Evolutionary conservation across 1,284 basidiomycete species (phyloP).

Genomic region (Ustilago xerochloae): DNA sequence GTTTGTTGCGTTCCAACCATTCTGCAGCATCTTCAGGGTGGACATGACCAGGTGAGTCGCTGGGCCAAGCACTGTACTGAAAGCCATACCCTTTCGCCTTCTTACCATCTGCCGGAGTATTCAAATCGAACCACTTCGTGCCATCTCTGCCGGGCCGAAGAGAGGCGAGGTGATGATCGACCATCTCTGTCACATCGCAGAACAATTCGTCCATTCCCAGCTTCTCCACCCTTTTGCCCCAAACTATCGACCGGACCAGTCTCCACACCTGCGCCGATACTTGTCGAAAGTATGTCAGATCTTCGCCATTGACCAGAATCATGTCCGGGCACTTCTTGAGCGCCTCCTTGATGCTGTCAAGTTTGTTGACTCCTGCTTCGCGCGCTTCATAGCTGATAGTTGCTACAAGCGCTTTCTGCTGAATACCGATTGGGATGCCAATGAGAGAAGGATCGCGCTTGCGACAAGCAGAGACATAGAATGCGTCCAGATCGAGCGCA

Average conservation of each 20-base stretch:
- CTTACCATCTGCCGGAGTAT: not conserved
- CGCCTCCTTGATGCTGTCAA: conserved; percentile 66
- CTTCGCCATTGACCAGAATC: conserved; percentile 69
- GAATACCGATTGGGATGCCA: conserved; percentile 68
- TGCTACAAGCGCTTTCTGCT: conserved; percentile 69
- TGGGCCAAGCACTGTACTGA: conserved; percentile 49
- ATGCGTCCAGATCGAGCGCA: conserved; percentile 54
- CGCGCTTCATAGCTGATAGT: conserved; percentile 69
- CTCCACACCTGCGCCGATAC: conserved; percentile 61
- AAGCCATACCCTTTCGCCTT: conserved; percentile 29
- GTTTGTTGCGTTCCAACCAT: conserved; percentile 4
- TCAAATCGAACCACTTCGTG: conserved; percentile 34
- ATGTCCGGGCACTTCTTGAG: conserved; percentile 64
- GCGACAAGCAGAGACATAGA: conserved; percentile 68
- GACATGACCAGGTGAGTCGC: conserved; percentile 20
- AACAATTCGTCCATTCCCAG: conserved; percentile 70
- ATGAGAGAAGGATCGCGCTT: conserved; percentile 65
- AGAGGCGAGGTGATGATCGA: conserved; percentile 58
- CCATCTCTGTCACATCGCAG: conserved; percentile 67
- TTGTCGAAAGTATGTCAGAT: conserved; percentile 67
- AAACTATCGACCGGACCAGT: conserved; percentile 62
- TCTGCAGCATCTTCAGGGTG: conserved; percentile 22
- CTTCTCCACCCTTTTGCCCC: conserved; percentile 65
- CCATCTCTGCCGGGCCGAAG: not conserved
- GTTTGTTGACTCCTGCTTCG: conserved; percentile 65